phyloP scores from a whole-genome alignment of 1,284 basidiomycete genomes.

The Ganoderma meredithae region DNA sequence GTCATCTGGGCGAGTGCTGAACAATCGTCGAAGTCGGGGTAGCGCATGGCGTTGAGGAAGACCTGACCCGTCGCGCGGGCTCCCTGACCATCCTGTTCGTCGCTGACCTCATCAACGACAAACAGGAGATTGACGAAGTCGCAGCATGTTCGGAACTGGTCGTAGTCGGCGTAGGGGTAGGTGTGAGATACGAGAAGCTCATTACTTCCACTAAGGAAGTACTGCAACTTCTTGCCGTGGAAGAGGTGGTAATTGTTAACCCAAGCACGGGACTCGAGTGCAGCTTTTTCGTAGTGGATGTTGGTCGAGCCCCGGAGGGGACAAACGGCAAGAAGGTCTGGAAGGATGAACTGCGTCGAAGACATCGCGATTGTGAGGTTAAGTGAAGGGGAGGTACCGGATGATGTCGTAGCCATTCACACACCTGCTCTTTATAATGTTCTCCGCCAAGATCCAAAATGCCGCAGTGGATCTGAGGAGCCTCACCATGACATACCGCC shows the following conservation, averaged over 20 bases:
- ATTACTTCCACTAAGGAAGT: constrained; percentile 67
- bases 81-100: constrained; percentile 64
- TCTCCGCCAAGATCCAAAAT: neutral
- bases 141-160: constrained; percentile 67
- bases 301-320: constrained; percentile 54
- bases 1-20: constrained; percentile 46
- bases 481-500: constrained; percentile 1
- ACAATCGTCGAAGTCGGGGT: constrained; percentile 45
- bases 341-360: constrained; percentile 52
- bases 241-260: constrained; percentile 68
- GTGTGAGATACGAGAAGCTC: constrained; percentile 69
- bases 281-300: constrained; percentile 62
- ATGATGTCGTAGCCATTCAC: neutral
- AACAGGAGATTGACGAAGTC: constrained; percentile 76
- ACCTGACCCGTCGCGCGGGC: constrained; percentile 61
- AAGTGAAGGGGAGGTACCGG: neutral
- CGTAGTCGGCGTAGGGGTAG: constrained; percentile 66
- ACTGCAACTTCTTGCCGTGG: constrained; percentile 63
- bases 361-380: constrained; percentile 25
- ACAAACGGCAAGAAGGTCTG: constrained; percentile 61
- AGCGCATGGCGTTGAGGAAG: constrained; percentile 48
- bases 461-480: constrained; percentile 11
- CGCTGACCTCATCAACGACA: constrained; percentile 74
- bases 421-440: constrained; percentile 2
- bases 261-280: constrained; percentile 67